phyloP scores from a whole-genome alignment of 768 basidiomycete genomes.

The Aureoboletus auriporus region DNA sequence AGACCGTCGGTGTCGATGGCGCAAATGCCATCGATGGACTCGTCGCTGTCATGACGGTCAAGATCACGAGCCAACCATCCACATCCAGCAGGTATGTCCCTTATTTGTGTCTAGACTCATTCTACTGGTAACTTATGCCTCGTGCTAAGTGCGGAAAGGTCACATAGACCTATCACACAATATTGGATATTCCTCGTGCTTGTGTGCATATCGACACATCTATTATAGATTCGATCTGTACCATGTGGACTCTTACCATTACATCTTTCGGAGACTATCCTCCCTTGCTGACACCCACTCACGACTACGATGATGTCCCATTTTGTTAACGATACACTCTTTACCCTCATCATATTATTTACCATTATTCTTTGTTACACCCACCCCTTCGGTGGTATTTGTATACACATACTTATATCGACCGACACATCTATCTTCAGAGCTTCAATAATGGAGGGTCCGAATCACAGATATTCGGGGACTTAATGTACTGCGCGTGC shows the following conservation, averaged over 20 bases:
- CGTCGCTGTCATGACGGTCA: slow-evolving; percentile 73
- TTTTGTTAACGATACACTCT: background rate
- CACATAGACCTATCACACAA: slow-evolving; percentile 4
- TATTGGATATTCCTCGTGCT: slow-evolving; percentile 16
- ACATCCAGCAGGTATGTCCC: slow-evolving; percentile 20
- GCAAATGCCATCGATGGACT: slow-evolving; percentile 75
- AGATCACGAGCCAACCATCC: slow-evolving; percentile 45
- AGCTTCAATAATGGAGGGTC: too few species aligned
- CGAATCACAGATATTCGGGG: too few species aligned
- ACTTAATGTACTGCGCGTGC: too few species aligned
- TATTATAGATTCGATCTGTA: background rate
- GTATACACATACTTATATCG: too few species aligned
- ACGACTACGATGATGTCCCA: background rate
- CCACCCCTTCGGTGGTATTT: too few species aligned
- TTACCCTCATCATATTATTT: background rate
- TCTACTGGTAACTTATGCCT: background rate
- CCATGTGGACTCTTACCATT: too few species aligned
- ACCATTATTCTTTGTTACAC: background rate
- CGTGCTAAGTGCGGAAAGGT: slow-evolving; percentile 12
- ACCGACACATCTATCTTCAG: too few species aligned
- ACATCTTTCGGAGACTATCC: background rate
- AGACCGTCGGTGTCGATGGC: slow-evolving; percentile 46
- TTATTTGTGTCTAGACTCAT: background rate
- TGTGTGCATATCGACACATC: slow-evolving; percentile 6
- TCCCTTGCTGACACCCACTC: background rate